These are phyloP conservation scores for Emmonsiellopsis sp. DNA, from an alignment of 2,329 filamentous ascomycete genomes.

Conservation along the genomic window DNA sequence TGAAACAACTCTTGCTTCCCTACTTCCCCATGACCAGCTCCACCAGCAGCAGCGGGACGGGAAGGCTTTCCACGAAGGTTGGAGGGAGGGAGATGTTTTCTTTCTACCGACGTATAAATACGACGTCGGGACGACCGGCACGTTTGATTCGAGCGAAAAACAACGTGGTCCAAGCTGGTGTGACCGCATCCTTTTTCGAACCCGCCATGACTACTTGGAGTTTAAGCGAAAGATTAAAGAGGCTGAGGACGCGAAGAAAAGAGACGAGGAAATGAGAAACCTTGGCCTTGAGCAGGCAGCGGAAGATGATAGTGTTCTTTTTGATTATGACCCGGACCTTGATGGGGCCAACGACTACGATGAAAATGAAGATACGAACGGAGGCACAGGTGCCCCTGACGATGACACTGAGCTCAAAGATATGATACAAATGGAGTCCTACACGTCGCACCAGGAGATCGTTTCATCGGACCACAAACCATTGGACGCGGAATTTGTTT, in stretches of 20 bases:
- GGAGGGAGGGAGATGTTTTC: constrained; percentile 76
- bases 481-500: constrained; percentile 67
- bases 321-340: constrained; percentile 78
- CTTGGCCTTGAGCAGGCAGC: constrained; percentile 63
- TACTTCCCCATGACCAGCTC: constrained; percentile 86
- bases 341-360: constrained; percentile 51
- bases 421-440: constrained; percentile 52
- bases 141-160: constrained; percentile 95
- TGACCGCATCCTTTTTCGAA: constrained; percentile 82
- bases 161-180: constrained; percentile 91
- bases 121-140: constrained; percentile 81
- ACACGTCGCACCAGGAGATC: constrained; percentile 80
- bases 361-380: constrained; percentile 44
- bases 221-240: constrained; percentile 57
- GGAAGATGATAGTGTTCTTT: constrained; percentile 74
- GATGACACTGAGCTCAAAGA: constrained; percentile 28
- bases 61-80: constrained; percentile 85
- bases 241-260: constrained; percentile 56
- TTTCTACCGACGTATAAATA: constrained; percentile 98
- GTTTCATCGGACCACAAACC: constrained; percentile 95
- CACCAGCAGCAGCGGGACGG: constrained; percentile 59
- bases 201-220: constrained; percentile 56
- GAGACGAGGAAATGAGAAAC: constrained; percentile 76
- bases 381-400: constrained; percentile 20
- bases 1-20: constrained; percentile 75